phyloP scores from a whole-genome alignment of 2,329 filamentous ascomycete genomes.

The Thielaviopsis euricoi region DNA sequence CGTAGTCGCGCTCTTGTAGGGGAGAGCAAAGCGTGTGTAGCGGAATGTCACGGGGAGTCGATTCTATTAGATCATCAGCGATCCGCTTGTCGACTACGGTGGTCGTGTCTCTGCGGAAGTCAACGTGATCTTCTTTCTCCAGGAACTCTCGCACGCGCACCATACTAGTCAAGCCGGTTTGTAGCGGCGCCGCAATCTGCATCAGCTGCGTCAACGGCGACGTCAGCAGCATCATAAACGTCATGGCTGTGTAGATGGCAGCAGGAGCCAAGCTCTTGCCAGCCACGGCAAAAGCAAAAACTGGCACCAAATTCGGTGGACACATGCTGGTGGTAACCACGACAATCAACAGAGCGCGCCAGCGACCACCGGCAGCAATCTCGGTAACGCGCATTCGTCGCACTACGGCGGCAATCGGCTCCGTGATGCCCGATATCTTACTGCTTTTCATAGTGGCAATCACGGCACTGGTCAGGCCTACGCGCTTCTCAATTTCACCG shows the following conservation, averaged over 20 bases:
- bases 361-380: conserved; percentile 16
- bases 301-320: conserved; percentile 19
- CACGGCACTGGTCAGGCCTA: conserved; percentile 18
- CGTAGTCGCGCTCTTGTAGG: background rate
- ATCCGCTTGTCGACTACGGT: background rate
- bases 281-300: conserved; percentile 18
- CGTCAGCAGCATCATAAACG: conserved; percentile 14
- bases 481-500: conserved; percentile 20
- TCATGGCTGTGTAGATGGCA: conserved; percentile 23
- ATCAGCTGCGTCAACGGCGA: conserved; percentile 13
- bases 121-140: conserved; percentile 1
- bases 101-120: conserved; percentile 5
- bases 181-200: conserved; percentile 12
- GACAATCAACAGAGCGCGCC: conserved; percentile 20
- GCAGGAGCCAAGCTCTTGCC: conserved; percentile 18
- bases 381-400: conserved; percentile 18
- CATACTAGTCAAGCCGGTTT: conserved; percentile 11
- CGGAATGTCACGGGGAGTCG: background rate
- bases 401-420: conserved; percentile 16
- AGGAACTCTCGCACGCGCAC: conserved; percentile 12
- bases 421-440: conserved; percentile 15
- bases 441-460: conserved; percentile 20
- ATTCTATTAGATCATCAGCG: background rate
- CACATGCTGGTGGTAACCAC: conserved; percentile 21
- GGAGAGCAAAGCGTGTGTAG: background rate